phyloP scores from a whole-genome alignment of 1,284 basidiomycete genomes.

The Microbotryum lychnidis-dioicae region DNA sequence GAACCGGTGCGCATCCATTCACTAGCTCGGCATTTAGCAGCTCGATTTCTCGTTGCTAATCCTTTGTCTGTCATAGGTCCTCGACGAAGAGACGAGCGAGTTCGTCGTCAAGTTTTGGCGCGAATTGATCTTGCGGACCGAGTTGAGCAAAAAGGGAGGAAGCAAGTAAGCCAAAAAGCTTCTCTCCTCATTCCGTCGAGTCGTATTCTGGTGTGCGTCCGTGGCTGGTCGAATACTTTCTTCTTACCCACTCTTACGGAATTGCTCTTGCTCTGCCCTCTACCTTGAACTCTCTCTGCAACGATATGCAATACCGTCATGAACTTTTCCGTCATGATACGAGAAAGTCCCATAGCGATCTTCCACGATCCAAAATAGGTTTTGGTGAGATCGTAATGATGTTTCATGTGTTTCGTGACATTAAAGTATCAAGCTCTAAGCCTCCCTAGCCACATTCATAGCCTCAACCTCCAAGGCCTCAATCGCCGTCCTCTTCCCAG shows the following conservation, averaged over 20 bases:
- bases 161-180: neutral
- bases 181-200: neutral
- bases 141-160: conserved; percentile 15
- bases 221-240: no score
- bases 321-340: no score
- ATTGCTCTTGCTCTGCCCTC: no score
- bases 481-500: conserved; percentile 29
- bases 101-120: conserved; percentile 34
- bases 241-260: no score
- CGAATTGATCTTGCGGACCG: conserved; percentile 18
- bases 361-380: no score
- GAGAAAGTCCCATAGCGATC: no score
- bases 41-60: neutral
- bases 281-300: no score
- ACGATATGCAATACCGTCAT: no score
- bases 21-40: neutral
- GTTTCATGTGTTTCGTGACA: no score
- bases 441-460: neutral
- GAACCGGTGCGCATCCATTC: conserved; percentile 32
- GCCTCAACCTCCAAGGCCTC: conserved; percentile 22
- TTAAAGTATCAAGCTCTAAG: no score
- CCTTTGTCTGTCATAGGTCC: conserved; percentile 18
- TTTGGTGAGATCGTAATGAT: no score
- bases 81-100: conserved; percentile 35
- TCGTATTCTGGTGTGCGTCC: no score